A percentile compares a stretch with the other conserved stretches of the same genome.
These are phyloP conservation scores for Phellopilus nigrolimitatus DNA, from an alignment of 1,284 basidiomycete genomes.

Conservation along the genomic window DNA sequence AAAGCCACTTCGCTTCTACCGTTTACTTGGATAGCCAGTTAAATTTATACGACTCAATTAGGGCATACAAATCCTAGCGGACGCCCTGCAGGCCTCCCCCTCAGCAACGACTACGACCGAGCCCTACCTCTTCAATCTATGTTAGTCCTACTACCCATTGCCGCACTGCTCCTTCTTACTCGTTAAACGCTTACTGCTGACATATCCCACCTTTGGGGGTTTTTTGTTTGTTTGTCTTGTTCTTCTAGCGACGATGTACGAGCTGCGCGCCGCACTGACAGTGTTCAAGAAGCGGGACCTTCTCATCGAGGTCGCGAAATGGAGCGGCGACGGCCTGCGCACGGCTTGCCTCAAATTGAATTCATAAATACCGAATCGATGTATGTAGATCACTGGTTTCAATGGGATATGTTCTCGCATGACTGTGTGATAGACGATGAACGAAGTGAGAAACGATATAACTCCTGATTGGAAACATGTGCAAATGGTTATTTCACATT, in stretches of 20 bases:
- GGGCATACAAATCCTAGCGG: slow-evolving; percentile 66
- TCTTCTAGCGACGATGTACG: slow-evolving; percentile 76
- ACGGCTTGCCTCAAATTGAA: slow-evolving; percentile 76
- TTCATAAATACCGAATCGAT: neutral
- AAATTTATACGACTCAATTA: neutral
- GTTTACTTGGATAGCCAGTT: neutral
- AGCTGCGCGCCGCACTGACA: slow-evolving; percentile 64
- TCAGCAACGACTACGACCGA: slow-evolving; percentile 67
- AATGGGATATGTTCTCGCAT: no score
- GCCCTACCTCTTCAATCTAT: slow-evolving; percentile 77
- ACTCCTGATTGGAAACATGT: no score
- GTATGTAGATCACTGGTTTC: no score
- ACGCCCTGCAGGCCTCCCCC: slow-evolving; percentile 55
- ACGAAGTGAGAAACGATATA: no score
- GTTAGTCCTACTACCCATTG: slow-evolving; percentile 50
- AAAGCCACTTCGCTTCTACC: slow-evolving; percentile 13
- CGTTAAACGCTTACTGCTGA: neutral
- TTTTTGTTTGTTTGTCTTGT: no score
- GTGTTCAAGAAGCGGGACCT: slow-evolving; percentile 69
- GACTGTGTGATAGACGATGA: neutral
- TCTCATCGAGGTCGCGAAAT: slow-evolving; percentile 69
- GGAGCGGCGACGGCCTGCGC: slow-evolving; percentile 76
- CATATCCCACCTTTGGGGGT: no score
- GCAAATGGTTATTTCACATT: no score
- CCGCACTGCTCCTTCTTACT: neutral